Conservation (phyloP, 805 yeast species). For the Saccharomycopsis fermentans region DNA sequence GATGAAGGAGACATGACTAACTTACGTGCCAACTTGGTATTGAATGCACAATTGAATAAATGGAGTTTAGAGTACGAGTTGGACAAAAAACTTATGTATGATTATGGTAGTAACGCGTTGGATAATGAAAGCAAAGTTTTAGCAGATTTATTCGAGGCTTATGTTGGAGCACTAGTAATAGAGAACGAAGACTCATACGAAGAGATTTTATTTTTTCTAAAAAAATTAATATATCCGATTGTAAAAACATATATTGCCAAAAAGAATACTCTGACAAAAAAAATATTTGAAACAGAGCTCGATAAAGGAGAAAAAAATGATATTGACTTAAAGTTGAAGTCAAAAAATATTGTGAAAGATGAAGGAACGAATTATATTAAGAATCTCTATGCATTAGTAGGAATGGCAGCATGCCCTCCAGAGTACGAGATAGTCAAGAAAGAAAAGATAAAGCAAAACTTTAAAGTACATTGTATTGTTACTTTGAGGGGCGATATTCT, state of each 20-base stretch:
- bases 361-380: conserved; percentile 3
- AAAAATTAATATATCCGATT: neutral
- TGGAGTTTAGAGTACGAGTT: conserved; percentile 65
- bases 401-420: conserved; percentile 12
- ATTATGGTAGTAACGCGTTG: conserved; percentile 23
- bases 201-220: conserved; percentile 26
- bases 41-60: conserved; percentile 59
- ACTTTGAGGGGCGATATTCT: conserved; percentile 8
- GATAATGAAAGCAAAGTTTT: conserved; percentile 54
- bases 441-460: neutral
- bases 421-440: conserved; percentile 3
- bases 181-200: conserved; percentile 30
- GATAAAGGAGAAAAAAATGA: neutral
- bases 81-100: conserved; percentile 42
- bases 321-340: too few relatives aligned
- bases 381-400: conserved; percentile 14
- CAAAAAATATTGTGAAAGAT: neutral
- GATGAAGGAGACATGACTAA: conserved; percentile 75
- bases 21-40: conserved; percentile 59
- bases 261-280: neutral
- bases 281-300: neutral
- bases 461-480: neutral
- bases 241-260: neutral
- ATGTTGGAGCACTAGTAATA: conserved; percentile 62
- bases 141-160: conserved; percentile 93